Evolutionary conservation across 2,329 filamentous ascomycete species (phyloP), one percentile per base, ranked within the genome.

Genomic region (Aspergillus sp.): DNA sequence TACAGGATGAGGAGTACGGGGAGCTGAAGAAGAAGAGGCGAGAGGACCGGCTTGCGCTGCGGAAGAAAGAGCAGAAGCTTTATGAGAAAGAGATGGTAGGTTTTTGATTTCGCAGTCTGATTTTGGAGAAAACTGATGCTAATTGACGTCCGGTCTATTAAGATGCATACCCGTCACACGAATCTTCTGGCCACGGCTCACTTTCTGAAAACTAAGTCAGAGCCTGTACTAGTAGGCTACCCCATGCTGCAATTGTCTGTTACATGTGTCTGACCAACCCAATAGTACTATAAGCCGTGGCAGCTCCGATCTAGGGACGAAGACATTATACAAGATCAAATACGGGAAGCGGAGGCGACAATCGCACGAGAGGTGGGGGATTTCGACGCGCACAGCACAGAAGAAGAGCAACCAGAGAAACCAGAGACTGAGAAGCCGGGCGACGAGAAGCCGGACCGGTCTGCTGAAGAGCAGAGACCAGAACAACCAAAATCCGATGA

Each of bases 211-310:
- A 97, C 93, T 4, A 86, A 79, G 64, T 78, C 87, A 40, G 81
- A 87, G 66, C 93, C 93, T 3, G 83, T 78, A 63, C 79, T 97
- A 68, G 92, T 96, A 81, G 70, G 89, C 11, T 40, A 14, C 15
- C 9, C 14, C 14, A 33, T 21, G 43, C 31, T 7, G 6, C 6
- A 43, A 1, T 19, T 46, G 53, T 52, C 52, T 45, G 62, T 55
- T 45, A 15, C 54, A 23, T 15, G 6, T 14, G 23, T 19, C 41
- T 51, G n/a, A 50, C 21, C 49, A 15, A 25, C 40, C 19, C 40
- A 12, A 55, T 63, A 96, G 91, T 93, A 89, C 73, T 97, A 95
- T 74, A 87, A 88, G 46, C 93, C 93, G 0, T 96, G 90, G 88
- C 87, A 91, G 66, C 80, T 90, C 56, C 86, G 85, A 33, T 73